Conservation (phyloP, 2,329 filamentous ascomycete species). For the Parastagonospora avenae region DNA sequence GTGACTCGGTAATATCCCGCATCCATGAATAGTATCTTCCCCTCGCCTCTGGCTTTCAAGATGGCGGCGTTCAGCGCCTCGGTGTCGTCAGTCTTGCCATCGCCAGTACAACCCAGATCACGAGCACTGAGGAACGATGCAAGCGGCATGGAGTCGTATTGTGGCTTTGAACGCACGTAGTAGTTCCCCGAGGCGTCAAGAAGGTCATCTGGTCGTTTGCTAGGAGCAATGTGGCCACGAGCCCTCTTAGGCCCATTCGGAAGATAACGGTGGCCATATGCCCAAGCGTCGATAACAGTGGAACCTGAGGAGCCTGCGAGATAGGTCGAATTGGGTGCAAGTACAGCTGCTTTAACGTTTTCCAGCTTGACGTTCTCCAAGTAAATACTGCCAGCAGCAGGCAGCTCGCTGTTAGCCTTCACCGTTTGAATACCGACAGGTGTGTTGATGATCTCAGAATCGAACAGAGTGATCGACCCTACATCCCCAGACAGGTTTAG, state of each 20-base stretch:
- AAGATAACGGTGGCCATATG: constrained; percentile 40
- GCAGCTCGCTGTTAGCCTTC: constrained; percentile 49
- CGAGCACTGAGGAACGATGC: constrained; percentile 64
- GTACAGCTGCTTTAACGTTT: constrained; percentile 50
- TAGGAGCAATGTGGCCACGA: constrained; percentile 52
- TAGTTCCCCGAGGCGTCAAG: constrained; percentile 54
- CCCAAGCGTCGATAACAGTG: constrained; percentile 35
- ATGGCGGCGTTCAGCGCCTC: constrained; percentile 76
- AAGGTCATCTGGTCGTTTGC: constrained; percentile 49
- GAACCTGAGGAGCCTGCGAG: constrained; percentile 30
- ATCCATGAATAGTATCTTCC: constrained; percentile 61
- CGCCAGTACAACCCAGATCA: constrained; percentile 69
- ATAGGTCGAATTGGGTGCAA: constrained; percentile 28
- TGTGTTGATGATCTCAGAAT: constrained; percentile 59
- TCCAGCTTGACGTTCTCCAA: constrained; percentile 64
- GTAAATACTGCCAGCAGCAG: constrained; percentile 57
- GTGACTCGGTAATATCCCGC: constrained; percentile 63
- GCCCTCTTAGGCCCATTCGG: constrained; percentile 49
- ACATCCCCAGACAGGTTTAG: constrained; percentile 58
- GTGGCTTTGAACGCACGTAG: constrained; percentile 58
- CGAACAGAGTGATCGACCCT: constrained; percentile 63
- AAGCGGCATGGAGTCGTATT: constrained; percentile 55
- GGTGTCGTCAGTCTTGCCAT: constrained; percentile 85
- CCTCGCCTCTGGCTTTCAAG: constrained; percentile 62
- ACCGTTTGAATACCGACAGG: constrained; percentile 57